Evolutionary conservation across 805 yeast species (phyloP), one percentile per base, ranked within the genome.

Genomic region (Candida piceae): DNA sequence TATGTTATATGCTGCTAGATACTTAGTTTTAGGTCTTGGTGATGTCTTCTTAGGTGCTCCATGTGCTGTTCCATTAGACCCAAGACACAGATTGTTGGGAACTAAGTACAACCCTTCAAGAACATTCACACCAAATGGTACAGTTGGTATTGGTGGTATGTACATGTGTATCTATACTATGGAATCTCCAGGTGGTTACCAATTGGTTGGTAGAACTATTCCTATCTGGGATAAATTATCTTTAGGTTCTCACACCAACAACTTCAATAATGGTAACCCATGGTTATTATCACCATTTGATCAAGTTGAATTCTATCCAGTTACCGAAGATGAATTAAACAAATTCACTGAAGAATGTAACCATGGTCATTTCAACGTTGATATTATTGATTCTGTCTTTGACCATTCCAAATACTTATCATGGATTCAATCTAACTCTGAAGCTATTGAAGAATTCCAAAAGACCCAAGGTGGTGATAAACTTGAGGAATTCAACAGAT

Each of bases 131-230:
- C 96, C 96, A 27, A 86, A 87, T 57, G 98, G 98, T 49, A 84
- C 93, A 25, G 97, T 90, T 44, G 98, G 98, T 55, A 81, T 93
- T 58, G 98, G 98, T 45, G 97, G 98, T 51, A 87, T 84, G 85
- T 93, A 88, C 72, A 89, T 90, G 97, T 90, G 97, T 68, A 89
- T 90, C 51, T 90, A 90, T 64, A 87, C 97, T 22, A 89, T 90
- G 90, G 94, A 87, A 49, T 87, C 96, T 18, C 98, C 98, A 32
- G 98, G 98, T 65, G 98, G 98, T 22, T 90, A 90, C 64, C 97
- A 90, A 66, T 73, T 90, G 50, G 90, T 88, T 44, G 98, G 97
- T 39, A 78, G 97, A 57, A 90, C 98, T 9, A 80, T 93, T 48
- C 97, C 97, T 37, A 89, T 90, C 51, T 90, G 98, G 98, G 98